Base-by-base conservation (phyloP, 345 rosid genomes). In the Arabidopsis arenosa region DNA sequence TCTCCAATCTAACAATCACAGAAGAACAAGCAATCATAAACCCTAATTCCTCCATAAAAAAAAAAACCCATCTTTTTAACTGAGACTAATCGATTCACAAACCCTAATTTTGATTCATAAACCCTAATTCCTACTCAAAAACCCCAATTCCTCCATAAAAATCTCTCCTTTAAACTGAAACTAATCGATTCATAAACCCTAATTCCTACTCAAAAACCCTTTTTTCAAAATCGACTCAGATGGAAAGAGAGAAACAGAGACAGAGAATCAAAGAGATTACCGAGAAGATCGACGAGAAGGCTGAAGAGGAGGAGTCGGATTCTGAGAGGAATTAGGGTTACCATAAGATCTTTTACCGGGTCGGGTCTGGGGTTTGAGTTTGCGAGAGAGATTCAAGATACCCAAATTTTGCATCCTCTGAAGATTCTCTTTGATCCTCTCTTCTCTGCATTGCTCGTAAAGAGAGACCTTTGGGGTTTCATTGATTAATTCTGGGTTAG, bases 351-450 rank as follows among this genome's bases (percentile, higher is more conserved):
- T 83, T 79, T 74, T 85, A 14, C 80, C 44, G 45, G 84, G 73
- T 63, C 65, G 71, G 35, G 67, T 48, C 51, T 74, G 35, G 14
- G 89, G 26, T 33, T 73, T 79, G 83, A 88, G 84, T 77, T 87
- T 82, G 51, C 58, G 84, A 23, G 96, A 85, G 79, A 90, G 90
- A 48, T 91, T 88, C 47, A 70, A 32, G 67, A 94, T 74, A 37
- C 98, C 98, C 0, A 94, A 85, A 43, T 88, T 84, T 47, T 87
- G 87, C 96, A 92, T 82, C 51, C 89, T 70, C 61, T 85, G 86
- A 43, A 83, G 87, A 83, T 94, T 92, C 60, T 85, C 87, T 63
- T 77, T 92, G 87, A 94, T 90, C 59, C 95, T 81, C 47, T 86
- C 90, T 74, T 90, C 90, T 72, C 98, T 86, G 10, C 90, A 81